Percentiles rank a stretch among this genome's conserved stretches.
Evolutionary conservation across 2,329 filamentous ascomycete genomes (phyloP).

Genomic region (Bertia moriformis): DNA sequence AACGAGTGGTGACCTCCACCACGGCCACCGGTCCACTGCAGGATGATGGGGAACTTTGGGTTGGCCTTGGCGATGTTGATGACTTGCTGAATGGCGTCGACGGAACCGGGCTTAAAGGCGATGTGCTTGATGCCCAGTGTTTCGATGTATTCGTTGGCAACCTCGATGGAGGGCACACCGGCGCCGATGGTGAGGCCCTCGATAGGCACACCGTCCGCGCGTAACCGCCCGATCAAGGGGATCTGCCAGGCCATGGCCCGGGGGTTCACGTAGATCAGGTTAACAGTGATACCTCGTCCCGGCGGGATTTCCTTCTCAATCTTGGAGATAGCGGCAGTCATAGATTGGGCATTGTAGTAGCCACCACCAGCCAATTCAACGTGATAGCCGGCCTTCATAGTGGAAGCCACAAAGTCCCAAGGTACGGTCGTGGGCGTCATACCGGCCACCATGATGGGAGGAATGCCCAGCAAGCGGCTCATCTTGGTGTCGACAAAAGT

Average conservation of each 20-base stretch:
- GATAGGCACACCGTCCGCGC: slow-evolving; percentile 26
- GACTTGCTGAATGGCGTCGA: slow-evolving; percentile 25
- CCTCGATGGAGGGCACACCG: slow-evolving; percentile 28
- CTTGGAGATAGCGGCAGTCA: slow-evolving; percentile 27
- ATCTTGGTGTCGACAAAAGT: slow-evolving; percentile 14
- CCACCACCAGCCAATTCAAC: slow-evolving; percentile 24
- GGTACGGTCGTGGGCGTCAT: slow-evolving; percentile 30
- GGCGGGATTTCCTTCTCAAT: slow-evolving; percentile 25
- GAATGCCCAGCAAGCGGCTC: slow-evolving; percentile 26
- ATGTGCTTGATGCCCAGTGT: slow-evolving; percentile 28
- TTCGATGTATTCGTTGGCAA: slow-evolving; percentile 28
- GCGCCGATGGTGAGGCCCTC: slow-evolving; percentile 30
- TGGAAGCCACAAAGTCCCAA: slow-evolving; percentile 33
- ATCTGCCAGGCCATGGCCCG: slow-evolving; percentile 36
- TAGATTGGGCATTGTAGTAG: slow-evolving; percentile 26
- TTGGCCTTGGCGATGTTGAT: slow-evolving; percentile 29
- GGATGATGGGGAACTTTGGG: slow-evolving; percentile 24
- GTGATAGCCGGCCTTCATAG: slow-evolving; percentile 31
- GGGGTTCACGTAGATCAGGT: slow-evolving; percentile 37
- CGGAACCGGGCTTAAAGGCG: slow-evolving; percentile 29
- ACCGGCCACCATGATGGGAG: slow-evolving; percentile 29
- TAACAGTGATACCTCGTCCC: slow-evolving; percentile 33
- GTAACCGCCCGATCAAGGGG: slow-evolving; percentile 28
- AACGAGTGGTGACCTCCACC: slow-evolving; percentile 32
- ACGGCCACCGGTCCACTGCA: slow-evolving; percentile 33